Conservation (phyloP, 306 rosid genomes). For the Quercus robur region DNA sequence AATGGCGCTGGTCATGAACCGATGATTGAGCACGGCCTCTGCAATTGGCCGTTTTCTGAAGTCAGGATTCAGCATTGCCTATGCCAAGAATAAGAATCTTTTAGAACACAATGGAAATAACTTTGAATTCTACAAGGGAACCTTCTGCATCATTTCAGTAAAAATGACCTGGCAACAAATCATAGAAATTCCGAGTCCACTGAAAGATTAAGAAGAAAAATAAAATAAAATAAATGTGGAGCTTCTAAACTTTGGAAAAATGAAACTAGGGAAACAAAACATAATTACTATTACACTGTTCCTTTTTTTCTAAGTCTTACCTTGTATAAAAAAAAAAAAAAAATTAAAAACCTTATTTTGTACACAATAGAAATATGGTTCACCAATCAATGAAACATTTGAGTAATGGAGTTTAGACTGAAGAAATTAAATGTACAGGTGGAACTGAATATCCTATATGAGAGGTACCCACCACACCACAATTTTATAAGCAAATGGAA, state of each 20-base stretch:
- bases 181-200: not conserved
- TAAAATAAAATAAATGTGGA: not conserved
- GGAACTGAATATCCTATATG: not conserved
- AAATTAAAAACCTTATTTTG: not conserved
- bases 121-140: not conserved
- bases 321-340: not conserved
- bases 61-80: slow-evolving; percentile 92
- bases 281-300: not conserved
- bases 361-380: not conserved
- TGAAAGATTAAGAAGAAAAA: not conserved
- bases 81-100: slow-evolving; percentile 4
- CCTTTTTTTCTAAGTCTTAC: not conserved
- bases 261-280: not conserved
- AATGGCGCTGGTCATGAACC: slow-evolving; percentile 49
- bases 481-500: not conserved
- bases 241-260: not conserved
- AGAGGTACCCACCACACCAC: not conserved
- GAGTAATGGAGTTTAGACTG: not conserved
- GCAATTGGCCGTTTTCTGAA: slow-evolving; percentile 76
- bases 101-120: slow-evolving; percentile 2
- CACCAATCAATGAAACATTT: not conserved
- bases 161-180: not conserved
- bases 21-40: slow-evolving; percentile 69
- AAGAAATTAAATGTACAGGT: not conserved
- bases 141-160: not conserved